A percentile compares a stretch with the other conserved stretches of the same genome.
phyloP scores from a whole-genome alignment of 2,329 filamentous ascomycete genomes.

The Aspergillus sp. region DNA sequence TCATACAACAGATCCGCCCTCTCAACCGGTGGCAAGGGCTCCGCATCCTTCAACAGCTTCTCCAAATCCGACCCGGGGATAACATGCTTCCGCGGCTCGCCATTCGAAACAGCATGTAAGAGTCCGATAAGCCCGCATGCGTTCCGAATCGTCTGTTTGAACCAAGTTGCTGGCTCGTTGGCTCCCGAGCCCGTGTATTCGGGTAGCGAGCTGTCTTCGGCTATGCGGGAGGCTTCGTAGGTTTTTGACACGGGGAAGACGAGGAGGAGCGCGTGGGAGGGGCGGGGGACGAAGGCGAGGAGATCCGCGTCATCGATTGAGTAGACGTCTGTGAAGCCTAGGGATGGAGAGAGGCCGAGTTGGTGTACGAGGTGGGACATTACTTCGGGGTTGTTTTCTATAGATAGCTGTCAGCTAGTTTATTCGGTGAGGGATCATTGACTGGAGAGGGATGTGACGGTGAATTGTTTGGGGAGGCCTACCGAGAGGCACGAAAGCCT shows the following conservation, averaged over 20 bases:
- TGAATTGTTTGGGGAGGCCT: constrained; percentile 13
- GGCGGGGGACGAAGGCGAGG: constrained; percentile 84
- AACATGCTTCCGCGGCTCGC: constrained; percentile 67
- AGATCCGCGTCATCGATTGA: constrained; percentile 84
- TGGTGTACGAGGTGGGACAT: constrained; percentile 82
- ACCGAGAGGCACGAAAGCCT: constrained; percentile 56
- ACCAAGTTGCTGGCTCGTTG: constrained; percentile 84
- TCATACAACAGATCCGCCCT: constrained; percentile 78
- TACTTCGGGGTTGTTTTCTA: constrained; percentile 80
- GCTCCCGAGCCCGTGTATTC: constrained; percentile 72
- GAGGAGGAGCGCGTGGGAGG: constrained; percentile 84
- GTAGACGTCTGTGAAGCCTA: constrained; percentile 89
- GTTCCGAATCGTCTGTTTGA: constrained; percentile 91
- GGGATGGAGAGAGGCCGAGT: constrained; percentile 77
- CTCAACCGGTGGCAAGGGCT: constrained; percentile 67
- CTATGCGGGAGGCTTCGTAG: constrained; percentile 76
- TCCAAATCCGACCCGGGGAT: constrained; percentile 52
- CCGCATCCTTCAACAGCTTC: constrained; percentile 70
- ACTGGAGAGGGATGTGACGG: background rate
- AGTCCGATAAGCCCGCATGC: constrained; percentile 91
- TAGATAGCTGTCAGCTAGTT: constrained; percentile 7
- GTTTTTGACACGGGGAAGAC: constrained; percentile 83
- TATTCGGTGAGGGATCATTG: background rate
- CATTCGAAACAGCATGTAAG: constrained; percentile 81
- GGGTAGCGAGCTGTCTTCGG: constrained; percentile 68